Evolutionary conservation across 768 basidiomycete species (phyloP), one percentile per base, ranked within the genome.

Genomic region (Leucosporidium scottii): DNA sequence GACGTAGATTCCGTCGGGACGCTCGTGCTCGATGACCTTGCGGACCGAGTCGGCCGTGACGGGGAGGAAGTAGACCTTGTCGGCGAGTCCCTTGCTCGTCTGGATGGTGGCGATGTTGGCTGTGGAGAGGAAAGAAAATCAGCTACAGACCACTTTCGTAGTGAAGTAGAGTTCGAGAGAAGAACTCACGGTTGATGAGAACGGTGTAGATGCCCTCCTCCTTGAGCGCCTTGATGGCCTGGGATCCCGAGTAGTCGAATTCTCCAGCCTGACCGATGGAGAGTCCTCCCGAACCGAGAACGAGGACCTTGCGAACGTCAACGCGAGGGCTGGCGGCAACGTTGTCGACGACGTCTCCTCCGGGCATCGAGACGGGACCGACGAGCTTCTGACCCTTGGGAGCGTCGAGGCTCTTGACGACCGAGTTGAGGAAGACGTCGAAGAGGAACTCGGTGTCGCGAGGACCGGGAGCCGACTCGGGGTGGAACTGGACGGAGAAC

Each of bases 401-500:
- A 20, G 84, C 79, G 1, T 81, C 78, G 50, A 82, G 83, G 0
- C 85, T 86, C 25, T 80, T 78, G 51, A 84, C 79, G 75, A 97
- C 83, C 75, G 89, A 90, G 78, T 87, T 85, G 75, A 98, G 85
- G 84, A 99, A 99, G 39, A 93, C 92, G 68, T 98, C 93, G 78
- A 99, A 99, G 68, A 99, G 83, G 81, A 98, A 99, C 79, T 98
- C 96, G 61, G 96, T 99, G 77, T 99, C 96, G 64, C 93, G 86
- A 27, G 96, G 96, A 30, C 96, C 96, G 17, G 93, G 93, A 3
- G 90, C 91, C 36, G 90, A 91, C 79, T 99, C 96, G 28, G 96
- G 96, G 78, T 99, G 96, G 83, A 99, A 99, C 78, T 99, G 96
- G 25, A 98, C 94, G 27, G 94, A 98, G 80, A 99, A 98, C 83